Evolutionary conservation across 2,329 filamentous ascomycete species (phyloP), one percentile per base, ranked within the genome.

Genomic region (Biscogniauxia mediterranea): DNA sequence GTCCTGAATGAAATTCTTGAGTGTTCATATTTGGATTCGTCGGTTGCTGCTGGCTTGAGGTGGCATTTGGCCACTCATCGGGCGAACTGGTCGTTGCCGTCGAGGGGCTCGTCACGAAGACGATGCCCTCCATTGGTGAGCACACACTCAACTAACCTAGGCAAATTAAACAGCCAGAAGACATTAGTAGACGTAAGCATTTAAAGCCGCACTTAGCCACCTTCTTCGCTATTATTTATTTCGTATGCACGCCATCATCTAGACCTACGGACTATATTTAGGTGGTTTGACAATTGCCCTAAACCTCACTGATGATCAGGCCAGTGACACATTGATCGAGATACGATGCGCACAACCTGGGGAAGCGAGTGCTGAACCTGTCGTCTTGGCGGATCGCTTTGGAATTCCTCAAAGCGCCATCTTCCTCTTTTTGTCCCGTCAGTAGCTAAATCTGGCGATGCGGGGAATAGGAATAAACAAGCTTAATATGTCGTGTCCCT

Each of bases 401-500:
- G 38, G 38, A 46, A 46, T 11, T n/a, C 38, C 3, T 46, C 13
- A 46, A 46, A 46, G 32, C 46, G 17, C 50, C 56, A 50, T 60
- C 59, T 59, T 60, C 63, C 42, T 54, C 59, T 55, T 52, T 62
- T 60, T 23, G 62, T 64, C 61, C 65, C 57, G 66, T 52, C 58
- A 61, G 52, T 21, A 58, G 59, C 56, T 61, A 58, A 60, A 51
- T 56, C 56, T 59, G 68, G 64, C 56, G 46, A 54, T 59, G 61
- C 61, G 65, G 64, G 63, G 65, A 69, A 69, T 61, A 64, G 63
- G 61, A 70, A 70, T 70, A 71, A 61, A 67, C 66, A 60, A 64
- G 61, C 55, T 65, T 66, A 67, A 69, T 70, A 70, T 70, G 60
- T 52, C n/a, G 25, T 57, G 50, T 55, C 60, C 38, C 64, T 66